Percentiles rank a stretch among this genome's conserved stretches.
Conservation (phyloP, 2,329 filamentous ascomycete species). For the Zymoseptoria passerinii region DNA sequence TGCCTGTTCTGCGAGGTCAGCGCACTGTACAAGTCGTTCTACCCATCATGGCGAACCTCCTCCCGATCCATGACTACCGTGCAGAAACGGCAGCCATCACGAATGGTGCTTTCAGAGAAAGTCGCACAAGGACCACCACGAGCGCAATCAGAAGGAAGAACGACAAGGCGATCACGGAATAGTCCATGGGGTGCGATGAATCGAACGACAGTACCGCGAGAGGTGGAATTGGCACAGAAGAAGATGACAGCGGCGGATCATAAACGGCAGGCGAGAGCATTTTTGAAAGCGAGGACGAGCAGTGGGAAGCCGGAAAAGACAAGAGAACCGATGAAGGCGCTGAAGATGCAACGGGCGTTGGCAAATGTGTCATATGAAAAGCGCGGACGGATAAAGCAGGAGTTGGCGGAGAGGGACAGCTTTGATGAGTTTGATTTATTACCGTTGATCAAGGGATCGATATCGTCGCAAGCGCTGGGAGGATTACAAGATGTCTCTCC, state of each 20-base stretch:
- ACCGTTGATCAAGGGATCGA: constrained; percentile 60
- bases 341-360: constrained; percentile 87
- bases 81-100: constrained; percentile 39
- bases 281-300: constrained; percentile 23
- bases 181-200: constrained; percentile 56
- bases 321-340: constrained; percentile 60
- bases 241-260: constrained; percentile 35
- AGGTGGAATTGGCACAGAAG: constrained; percentile 15
- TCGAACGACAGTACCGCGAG: constrained; percentile 33
- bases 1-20: constrained; percentile 39
- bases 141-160: constrained; percentile 7
- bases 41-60: constrained; percentile 28
- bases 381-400: constrained; percentile 52
- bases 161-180: constrained; percentile 34
- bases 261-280: constrained; percentile 48
- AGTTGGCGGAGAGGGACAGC: constrained; percentile 57
- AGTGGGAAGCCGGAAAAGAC: constrained; percentile 34
- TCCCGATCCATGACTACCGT: constrained; percentile 34
- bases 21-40: constrained; percentile 21
- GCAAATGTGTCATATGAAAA: constrained; percentile 68
- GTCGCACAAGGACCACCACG: constrained; percentile 30
- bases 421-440: constrained; percentile 77
- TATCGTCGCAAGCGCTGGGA: constrained; percentile 64
- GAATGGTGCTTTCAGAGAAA: constrained; percentile 44
- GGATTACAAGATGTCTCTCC: constrained; percentile 68